phyloP scores from a whole-genome alignment of 2,329 filamentous ascomycete genomes.

The Penicillium corylophilum region DNA sequence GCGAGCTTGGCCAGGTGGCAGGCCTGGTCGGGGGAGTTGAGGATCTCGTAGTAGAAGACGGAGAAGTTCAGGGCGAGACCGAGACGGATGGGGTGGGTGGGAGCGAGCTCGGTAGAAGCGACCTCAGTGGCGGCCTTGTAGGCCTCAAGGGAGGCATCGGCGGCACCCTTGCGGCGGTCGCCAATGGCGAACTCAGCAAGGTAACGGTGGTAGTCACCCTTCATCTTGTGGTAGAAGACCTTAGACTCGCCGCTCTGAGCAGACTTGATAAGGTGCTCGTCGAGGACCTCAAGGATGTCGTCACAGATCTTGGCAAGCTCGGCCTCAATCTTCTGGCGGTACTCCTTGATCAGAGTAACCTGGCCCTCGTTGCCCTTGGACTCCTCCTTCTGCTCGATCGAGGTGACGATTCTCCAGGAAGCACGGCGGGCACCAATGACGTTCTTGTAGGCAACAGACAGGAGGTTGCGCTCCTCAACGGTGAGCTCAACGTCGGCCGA shows the following conservation, averaged over 20 bases:
- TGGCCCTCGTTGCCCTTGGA: slow-evolving; percentile 95
- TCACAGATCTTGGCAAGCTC: slow-evolving; percentile 98
- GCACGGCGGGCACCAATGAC: slow-evolving; percentile 95
- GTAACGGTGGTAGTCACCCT: slow-evolving; percentile 99
- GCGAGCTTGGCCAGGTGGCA: slow-evolving; percentile 97
- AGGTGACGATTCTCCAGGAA: slow-evolving; percentile 97
- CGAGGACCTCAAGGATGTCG: slow-evolving; percentile 92
- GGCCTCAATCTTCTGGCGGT: slow-evolving; percentile 96
- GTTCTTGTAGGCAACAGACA: slow-evolving; percentile 99
- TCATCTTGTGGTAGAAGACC: slow-evolving; percentile 99
- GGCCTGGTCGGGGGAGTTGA: slow-evolving; percentile 96
- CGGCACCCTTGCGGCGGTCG: slow-evolving; percentile 91
- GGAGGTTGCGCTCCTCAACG: slow-evolving; percentile 95
- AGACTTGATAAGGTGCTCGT: slow-evolving; percentile 89
- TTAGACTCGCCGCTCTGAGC: slow-evolving; percentile 96
- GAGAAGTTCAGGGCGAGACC: slow-evolving; percentile 94
- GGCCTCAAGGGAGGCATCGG: slow-evolving; percentile 91
- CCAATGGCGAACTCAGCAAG: slow-evolving; percentile 94
- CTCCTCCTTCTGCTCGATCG: slow-evolving; percentile 99
- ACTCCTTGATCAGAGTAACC: slow-evolving; percentile 91
- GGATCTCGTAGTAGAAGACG: slow-evolving; percentile 99
- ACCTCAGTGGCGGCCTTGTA: slow-evolving; percentile 95
- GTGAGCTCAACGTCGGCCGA: slow-evolving; percentile 79
- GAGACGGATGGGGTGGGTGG: slow-evolving; percentile 89
- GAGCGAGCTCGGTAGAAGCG: slow-evolving; percentile 82